These are phyloP conservation scores for Cruciata laevipes DNA, from an alignment of 257 asterid genomes.

Conservation along the genomic window DNA sequence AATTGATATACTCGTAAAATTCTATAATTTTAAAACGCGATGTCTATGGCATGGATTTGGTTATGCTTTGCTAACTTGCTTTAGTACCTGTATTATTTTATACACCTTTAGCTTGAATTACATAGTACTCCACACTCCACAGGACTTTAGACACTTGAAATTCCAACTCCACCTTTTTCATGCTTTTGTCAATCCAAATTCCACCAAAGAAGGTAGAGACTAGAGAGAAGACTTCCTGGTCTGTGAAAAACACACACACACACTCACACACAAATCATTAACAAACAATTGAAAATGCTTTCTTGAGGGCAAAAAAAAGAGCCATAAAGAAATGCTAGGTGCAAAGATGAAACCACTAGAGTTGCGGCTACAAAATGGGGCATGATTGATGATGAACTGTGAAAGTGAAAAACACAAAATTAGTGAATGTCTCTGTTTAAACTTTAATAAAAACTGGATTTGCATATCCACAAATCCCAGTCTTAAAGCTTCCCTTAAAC, in stretches of 20 bases:
- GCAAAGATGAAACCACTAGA: constrained; percentile 11
- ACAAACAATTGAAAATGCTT: neutral
- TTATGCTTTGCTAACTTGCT: too few species aligned
- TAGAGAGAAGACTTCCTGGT: neutral
- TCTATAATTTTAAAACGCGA: too few species aligned
- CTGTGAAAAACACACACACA: neutral
- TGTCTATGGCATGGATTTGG: too few species aligned
- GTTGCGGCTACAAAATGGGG: constrained; percentile 22
- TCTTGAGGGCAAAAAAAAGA: too few species aligned
- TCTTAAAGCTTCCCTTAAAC: constrained; percentile 8
- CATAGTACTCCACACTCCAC: too few species aligned
- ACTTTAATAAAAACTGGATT: constrained; percentile 11
- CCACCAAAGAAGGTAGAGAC: neutral
- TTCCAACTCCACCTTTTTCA: neutral
- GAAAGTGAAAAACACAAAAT: constrained; percentile 1
- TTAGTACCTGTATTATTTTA: too few species aligned
- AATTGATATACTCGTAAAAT: too few species aligned
- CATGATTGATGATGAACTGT: neutral
- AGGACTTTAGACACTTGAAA: too few species aligned
- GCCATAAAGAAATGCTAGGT: neutral
- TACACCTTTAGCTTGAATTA: neutral
- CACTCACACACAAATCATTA: neutral
- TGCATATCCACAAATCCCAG: constrained; percentile 24
- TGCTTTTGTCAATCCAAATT: neutral
- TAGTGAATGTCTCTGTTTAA: constrained; percentile 13